Percentiles rank a stretch among this genome's conserved stretches.
These are phyloP conservation scores for Auricularia heimuer DNA, from an alignment of 768 basidiomycete genomes.

Conservation along the genomic window DNA sequence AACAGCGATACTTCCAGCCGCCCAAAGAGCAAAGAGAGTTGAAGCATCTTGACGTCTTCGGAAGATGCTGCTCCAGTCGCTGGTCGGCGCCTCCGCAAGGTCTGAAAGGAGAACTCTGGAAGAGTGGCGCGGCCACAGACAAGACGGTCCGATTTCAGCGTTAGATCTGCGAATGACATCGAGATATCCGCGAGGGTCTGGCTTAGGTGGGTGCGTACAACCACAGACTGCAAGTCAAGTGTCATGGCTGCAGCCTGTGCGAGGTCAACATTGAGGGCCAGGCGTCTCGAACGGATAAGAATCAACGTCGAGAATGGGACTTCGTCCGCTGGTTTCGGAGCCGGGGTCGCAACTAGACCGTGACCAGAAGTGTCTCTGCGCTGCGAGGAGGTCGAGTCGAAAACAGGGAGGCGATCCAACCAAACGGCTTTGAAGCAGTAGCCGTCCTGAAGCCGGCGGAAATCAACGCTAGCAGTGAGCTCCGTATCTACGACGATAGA, in stretches of 20 bases:
- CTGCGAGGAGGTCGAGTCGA: conserved; percentile 31
- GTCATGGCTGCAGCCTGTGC: conserved; percentile 67
- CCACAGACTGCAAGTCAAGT: conserved; percentile 52
- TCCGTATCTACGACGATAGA: conserved; percentile 81
- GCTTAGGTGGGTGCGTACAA: conserved; percentile 58
- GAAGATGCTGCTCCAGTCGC: conserved; percentile 19
- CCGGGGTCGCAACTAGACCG: neutral
- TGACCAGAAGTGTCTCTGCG: neutral
- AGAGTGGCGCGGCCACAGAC: conserved; percentile 58
- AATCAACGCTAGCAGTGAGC: conserved; percentile 65
- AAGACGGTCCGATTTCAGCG: conserved; percentile 38
- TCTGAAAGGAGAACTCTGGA: conserved; percentile 67
- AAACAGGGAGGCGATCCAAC: conserved; percentile 77
- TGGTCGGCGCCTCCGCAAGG: conserved; percentile 40
- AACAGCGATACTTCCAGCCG: conserved; percentile 47
- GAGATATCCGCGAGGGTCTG: conserved; percentile 54
- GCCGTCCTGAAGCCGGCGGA: conserved; percentile 84
- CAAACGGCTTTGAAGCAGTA: conserved; percentile 94
- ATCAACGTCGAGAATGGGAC: conserved; percentile 44
- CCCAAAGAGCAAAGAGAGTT: conserved; percentile 67
- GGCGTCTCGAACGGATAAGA: conserved; percentile 60
- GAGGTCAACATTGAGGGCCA: conserved; percentile 70
- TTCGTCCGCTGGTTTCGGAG: neutral
- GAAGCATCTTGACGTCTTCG: conserved; percentile 40
- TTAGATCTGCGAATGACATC: conserved; percentile 38